Base-by-base conservation (phyloP, 805 yeast genomes). In the Debaryomyces maramus region DNA sequence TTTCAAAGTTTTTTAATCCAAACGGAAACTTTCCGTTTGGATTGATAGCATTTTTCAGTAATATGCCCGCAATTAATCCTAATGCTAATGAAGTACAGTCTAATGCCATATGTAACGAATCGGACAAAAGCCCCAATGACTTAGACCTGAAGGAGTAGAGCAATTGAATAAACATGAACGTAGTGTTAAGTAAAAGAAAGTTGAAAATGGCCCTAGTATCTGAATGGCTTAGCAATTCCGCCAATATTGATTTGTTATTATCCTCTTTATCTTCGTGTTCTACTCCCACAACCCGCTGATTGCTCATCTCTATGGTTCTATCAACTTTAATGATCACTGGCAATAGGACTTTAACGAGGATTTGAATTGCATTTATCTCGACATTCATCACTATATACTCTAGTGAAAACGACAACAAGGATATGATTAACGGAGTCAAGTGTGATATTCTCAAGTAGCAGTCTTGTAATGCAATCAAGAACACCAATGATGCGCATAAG, bases 151-250 rank as follows among this genome's bases (percentile, higher is more conserved):
- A 85, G 0, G 98, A 90, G 60, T 93, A 93, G 7, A 93, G 65
- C 48, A 93, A 72, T 65, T 93, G 99, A 29, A 93, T 82, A 53
- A 93, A 80, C 99, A 93, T 93, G 65, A 93, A 93, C 2, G 93
- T 78, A 9, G 95, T 80, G 62, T 93, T 93, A 44, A 93, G 72
- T 47, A 91, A 61, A 34, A 93, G 65, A 53, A 91, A 93, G 41
- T 88, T 83, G 62, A 93, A 90, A 21, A 93, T 93, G 9, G 96
- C 88, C 45, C 85, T 73, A 0, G 97, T 89, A 47, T 89, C 97
- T 1, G 65, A 41, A 44, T 70, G 74, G 20, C 53, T 42, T 37
- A 66, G 43, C 31, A 69, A 47, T 40, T 67, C 67, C 23, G 46
- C 51, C n/a, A 67, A 39, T 15, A 65, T 59, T 3, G 55, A 48